phyloP scores from a whole-genome alignment of 192 early-diverging fungal species.

The Dimargaris verticillata region DNA sequence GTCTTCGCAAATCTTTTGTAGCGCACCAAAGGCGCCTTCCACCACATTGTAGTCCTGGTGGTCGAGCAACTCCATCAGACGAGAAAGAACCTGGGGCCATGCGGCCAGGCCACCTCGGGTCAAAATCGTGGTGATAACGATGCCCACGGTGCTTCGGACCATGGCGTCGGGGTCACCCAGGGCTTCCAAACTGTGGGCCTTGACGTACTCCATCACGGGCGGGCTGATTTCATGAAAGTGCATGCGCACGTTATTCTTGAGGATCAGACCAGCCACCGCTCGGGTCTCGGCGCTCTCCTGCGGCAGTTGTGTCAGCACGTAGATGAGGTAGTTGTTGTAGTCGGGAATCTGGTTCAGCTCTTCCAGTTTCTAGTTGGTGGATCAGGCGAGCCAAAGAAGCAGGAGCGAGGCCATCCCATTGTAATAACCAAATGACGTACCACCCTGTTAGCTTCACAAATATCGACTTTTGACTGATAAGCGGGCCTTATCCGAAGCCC shows the following conservation, averaged over 20 bases:
- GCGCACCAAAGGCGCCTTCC: conserved; percentile 72
- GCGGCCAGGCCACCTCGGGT: conserved; percentile 42
- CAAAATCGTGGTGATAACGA: conserved; percentile 77
- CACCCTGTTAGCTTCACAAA: no score
- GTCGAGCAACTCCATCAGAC: conserved; percentile 65
- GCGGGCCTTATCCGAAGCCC: no score
- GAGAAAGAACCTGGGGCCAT: conserved; percentile 73
- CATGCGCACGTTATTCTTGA: conserved; percentile 59
- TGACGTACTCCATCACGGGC: conserved; percentile 49
- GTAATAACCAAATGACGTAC: no score
- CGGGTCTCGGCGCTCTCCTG: conserved; percentile 49
- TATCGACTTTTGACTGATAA: no score
- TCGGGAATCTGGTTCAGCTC: conserved; percentile 65
- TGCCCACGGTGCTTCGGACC: conserved; percentile 69
- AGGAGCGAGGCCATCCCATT: not conserved
- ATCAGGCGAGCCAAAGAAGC: not conserved
- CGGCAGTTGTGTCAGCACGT: conserved; percentile 62
- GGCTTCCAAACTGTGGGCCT: conserved; percentile 35
- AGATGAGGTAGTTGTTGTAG: conserved; percentile 81
- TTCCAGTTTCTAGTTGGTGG: conserved; percentile 39
- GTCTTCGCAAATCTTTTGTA: conserved; percentile 96
- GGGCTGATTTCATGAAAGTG: conserved; percentile 32
- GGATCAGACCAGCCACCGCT: conserved; percentile 66
- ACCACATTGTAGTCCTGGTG: conserved; percentile 47
- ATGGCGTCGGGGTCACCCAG: conserved; percentile 52